Base-by-base conservation (phyloP, 2,329 filamentous ascomycete genomes). In the Fusarium globosum region DNA sequence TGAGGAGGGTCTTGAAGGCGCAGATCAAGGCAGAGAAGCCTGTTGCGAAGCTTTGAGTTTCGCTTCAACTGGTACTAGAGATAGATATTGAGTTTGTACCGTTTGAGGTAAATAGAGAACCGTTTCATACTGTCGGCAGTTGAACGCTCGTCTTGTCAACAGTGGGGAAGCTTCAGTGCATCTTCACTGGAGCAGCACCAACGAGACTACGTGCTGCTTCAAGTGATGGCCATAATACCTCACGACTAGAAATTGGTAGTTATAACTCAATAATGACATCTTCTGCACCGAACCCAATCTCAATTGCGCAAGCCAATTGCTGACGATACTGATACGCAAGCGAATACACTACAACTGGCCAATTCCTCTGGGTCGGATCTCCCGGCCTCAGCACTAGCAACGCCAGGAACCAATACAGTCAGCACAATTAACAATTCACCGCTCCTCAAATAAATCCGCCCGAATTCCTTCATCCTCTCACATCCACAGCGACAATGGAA, bases 1-100 rank as follows among this genome's bases (percentile, higher is more conserved):
- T 72, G 7, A 58, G 70, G 13, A 53, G 70, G 1, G 20, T 72
- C 4, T 33, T 72, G 60, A 72, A 66, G 51, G 53, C 69, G n/a
- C 48, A 59, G 33, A 91, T 91, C 21, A 30, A 46, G 28, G 42
- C 18, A 1, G 53, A 62, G 46, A 71, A 66, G 5, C 52, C 66
- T 0, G 41, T 13, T 20, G 56, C 70, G 4, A 72, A 73, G 30
- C 70, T 73, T 4, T 72, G 33, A 49, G 16, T 21, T 21, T 53
- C 2, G 3, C 14, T 5, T 4, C 7, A 26, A 12, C 18, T 28
- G 14, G 2, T 7, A 0, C 9, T 21, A 6, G 26, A 8, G n/a
- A 36, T 36, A 0, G 4, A 35, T n/a, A 26, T 39, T n/a, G 11
- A 28, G 18, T 53, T 28, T 13, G 5, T 16, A 5, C 35, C 20